Evolutionary conservation across 371 early-diverging fungal genomes (phyloP), one percentile per base, ranked within the genome.

Genomic region (Smittium culicis): DNA sequence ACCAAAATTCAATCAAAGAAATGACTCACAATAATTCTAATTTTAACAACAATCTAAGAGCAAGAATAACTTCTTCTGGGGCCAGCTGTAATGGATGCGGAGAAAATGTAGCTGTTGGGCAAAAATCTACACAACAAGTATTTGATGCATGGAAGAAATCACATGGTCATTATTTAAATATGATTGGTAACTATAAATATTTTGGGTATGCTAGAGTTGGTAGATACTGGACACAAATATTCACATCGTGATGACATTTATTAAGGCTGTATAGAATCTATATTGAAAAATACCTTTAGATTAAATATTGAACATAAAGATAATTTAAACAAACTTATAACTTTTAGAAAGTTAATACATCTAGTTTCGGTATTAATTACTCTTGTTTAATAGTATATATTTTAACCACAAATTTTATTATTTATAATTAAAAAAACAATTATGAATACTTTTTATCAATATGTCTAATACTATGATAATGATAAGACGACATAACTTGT

Each of bases 71-170:
- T 24, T 3, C 34, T 27, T 35, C 35, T 11, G 54, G 54, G 16
- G 65, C 54, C 2, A 45, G 27, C 8, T 64, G 65, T 45, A 45
- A 29, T 35, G 54, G 35, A 35, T 35, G 65, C 30, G 65, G 25
- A n/a, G 80, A 80, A 69, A 80, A 80, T 72, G 78, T 80, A 25
- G 80, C 80, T 30, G 73, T 65, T 64, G 72, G 73, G 64, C 73
- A 75, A 45, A 34, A 56, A 29, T 64, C 65, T 35, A 69, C 71
- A 2, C 33, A 64, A 14, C 45, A 34, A 5, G 80, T 74, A 16
- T 72, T 80, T 71, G 17, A 59, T 2, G 68, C 68, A 1, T 81
- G 82, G 82, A 75, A 61, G 54, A 71, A 74, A 32, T 80, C 80
- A 64, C 66, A 77, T 1, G 79, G 74, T 1, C 81, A 81, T 66